These are phyloP conservation scores for Penicillium hordei DNA, from an alignment of 2,329 filamentous ascomycete genomes.

Conservation along the genomic window DNA sequence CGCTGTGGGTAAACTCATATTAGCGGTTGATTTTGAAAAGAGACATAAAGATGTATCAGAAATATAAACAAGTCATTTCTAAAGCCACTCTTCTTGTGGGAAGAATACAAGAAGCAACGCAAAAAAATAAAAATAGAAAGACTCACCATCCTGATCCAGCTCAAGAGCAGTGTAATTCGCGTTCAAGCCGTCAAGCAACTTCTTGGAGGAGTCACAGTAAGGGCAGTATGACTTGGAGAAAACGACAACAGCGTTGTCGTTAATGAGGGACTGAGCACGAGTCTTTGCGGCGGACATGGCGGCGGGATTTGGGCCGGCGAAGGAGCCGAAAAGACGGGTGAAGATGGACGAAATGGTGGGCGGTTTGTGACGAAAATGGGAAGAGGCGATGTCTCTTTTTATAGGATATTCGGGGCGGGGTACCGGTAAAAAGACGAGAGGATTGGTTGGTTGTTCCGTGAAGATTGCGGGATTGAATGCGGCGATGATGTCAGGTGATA, in stretches of 20 bases:
- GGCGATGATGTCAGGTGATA: slow-evolving; percentile 27
- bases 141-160: slow-evolving; percentile 79
- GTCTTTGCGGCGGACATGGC: slow-evolving; percentile 79
- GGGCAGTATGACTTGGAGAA: slow-evolving; percentile 98
- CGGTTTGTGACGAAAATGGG: slow-evolving; percentile 35
- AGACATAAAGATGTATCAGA: background rate
- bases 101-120: background rate
- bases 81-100: background rate
- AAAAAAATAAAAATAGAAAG: background rate
- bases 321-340: slow-evolving; percentile 67
- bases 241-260: slow-evolving; percentile 86
- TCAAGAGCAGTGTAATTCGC: slow-evolving; percentile 76
- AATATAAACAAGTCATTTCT: too few species aligned
- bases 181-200: slow-evolving; percentile 65
- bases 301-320: slow-evolving; percentile 57
- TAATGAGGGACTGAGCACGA: slow-evolving; percentile 82
- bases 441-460: background rate
- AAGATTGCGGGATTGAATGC: slow-evolving; percentile 9
- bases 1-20: slow-evolving; percentile 52
- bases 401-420: slow-evolving; percentile 1
- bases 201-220: slow-evolving; percentile 81
- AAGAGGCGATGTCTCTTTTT: slow-evolving; percentile 16
- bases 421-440: background rate
- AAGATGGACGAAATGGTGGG: slow-evolving; percentile 67
- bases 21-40: background rate